Conservation (phyloP, 2,329 filamentous ascomycete species). For the Cladophialophora exuberans region DNA sequence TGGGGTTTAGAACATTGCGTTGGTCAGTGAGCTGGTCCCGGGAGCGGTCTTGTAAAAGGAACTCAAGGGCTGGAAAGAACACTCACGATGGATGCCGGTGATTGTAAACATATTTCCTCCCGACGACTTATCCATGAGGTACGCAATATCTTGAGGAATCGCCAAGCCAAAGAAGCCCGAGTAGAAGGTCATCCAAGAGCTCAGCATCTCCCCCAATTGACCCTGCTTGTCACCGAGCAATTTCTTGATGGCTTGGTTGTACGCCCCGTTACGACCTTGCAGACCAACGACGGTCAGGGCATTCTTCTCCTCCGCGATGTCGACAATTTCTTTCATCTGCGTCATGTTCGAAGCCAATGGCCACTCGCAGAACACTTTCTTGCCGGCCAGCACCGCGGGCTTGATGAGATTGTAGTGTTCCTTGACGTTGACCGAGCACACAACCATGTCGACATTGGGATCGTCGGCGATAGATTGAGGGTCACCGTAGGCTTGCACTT, state of each 20-base stretch:
- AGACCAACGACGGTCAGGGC: conserved; percentile 51
- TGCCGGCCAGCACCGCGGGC: conserved; percentile 56
- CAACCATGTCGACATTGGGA: conserved; percentile 56
- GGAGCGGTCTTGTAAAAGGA: too few relatives aligned
- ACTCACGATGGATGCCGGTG: conserved; percentile 8
- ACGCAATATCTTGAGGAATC: conserved; percentile 1
- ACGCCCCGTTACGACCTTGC: conserved; percentile 48
- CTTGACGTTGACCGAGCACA: conserved; percentile 58
- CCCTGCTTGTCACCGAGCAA: conserved; percentile 45
- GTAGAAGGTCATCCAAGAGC: conserved; percentile 43
- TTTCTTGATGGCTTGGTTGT: conserved; percentile 46
- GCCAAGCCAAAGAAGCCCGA: background rate
- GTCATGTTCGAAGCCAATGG: conserved; percentile 53
- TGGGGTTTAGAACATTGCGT: background rate
- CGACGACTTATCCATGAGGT: conserved; percentile 1
- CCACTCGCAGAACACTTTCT: conserved; percentile 61
- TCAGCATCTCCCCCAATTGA: conserved; percentile 56
- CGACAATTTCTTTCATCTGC: conserved; percentile 47
- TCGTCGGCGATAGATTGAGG: conserved; percentile 48
- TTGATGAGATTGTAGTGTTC: conserved; percentile 50
- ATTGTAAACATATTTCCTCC: conserved; percentile 13
- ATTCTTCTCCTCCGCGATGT: conserved; percentile 38
- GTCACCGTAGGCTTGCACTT: conserved; percentile 51
- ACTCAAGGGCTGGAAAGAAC: background rate
- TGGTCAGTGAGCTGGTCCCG: too few relatives aligned